Base-by-base conservation (phyloP, 2,329 filamentous ascomycete genomes). In the Epichloe sp. region DNA sequence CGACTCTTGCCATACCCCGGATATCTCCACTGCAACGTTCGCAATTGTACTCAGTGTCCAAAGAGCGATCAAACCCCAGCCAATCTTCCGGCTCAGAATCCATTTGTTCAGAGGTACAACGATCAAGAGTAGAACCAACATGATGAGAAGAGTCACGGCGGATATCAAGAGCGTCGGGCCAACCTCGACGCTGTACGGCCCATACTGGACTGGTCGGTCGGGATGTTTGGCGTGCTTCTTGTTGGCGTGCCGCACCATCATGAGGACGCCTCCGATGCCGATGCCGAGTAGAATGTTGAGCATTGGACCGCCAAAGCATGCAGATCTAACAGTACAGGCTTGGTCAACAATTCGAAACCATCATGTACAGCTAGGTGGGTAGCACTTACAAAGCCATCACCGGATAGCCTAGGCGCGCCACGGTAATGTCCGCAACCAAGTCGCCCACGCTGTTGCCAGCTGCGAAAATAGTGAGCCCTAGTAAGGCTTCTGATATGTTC, bases 301-400 rank as follows among this genome's bases (percentile, higher is more conserved):
- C 88, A 98, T 91, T 0, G 93, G 93, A 0, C 93, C 94, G n/a
- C 93, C 93, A 64, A 98, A 96, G 64, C 93, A 98, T 4, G 93
- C 93, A 36, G 87, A 90, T 41, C 77, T 80, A 10, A 4, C 4
- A 44, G 17, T 21, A 14, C 11, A 17, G 15, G n/a, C 11, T 55
- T 5, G 10, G 46, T 51, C 15, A 54, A 48, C 43, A 36, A 6
- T 17, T 5, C 15, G 2, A 11, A 35, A 21, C 19, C 17, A 26
- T 38, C 43, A 35, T 35, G 5, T 21, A 52, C 51, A 31, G 2
- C 44, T 23, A 4, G 3, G 17, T n/a, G 31, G 17, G 42, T 35
- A 8, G 11, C 46, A 76, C 77, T 68, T 67, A 80, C 74, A 85
- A 62, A 40, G 93, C 93, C 93, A 98, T 98, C 55, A 98, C 89